Conservation (phyloP, 441 rosid genomes). For the Eutrema salsugineum region DNA sequence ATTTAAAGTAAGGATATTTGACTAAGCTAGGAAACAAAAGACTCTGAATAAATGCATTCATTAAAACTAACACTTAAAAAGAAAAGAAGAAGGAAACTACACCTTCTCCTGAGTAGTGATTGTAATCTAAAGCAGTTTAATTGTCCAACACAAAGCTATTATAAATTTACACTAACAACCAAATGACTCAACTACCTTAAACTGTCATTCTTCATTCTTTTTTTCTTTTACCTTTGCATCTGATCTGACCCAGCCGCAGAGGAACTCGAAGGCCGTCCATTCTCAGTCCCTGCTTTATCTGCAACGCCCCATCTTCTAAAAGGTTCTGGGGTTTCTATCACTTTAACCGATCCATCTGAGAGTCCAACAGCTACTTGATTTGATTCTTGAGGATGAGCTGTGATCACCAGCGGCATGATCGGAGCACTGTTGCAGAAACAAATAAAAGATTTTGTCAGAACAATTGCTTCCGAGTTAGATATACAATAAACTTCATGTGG, state of each 20-base stretch:
- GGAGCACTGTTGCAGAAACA: slow-evolving; percentile 34
- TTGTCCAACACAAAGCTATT: slow-evolving; percentile 18
- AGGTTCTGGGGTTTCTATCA: slow-evolving; percentile 53
- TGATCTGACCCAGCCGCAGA: slow-evolving; percentile 34
- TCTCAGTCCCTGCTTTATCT: slow-evolving; percentile 30
- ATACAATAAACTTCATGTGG: neutral
- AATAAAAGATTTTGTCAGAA: neutral
- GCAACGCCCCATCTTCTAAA: slow-evolving; percentile 38
- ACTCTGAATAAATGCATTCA: slow-evolving; percentile 5
- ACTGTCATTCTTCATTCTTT: neutral
- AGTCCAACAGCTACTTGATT: slow-evolving; percentile 58
- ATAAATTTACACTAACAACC: slow-evolving; percentile 19
- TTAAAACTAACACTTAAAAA: neutral
- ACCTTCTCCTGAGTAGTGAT: neutral
- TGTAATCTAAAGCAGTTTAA: neutral
- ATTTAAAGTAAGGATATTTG: neutral
- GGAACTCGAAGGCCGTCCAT: slow-evolving; percentile 32
- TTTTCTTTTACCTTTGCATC: slow-evolving; percentile 24
- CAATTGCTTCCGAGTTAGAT: neutral
- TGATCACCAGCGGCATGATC: slow-evolving; percentile 47
- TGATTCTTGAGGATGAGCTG: slow-evolving; percentile 66
- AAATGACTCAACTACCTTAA: slow-evolving; percentile 6
- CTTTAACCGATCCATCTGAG: slow-evolving; percentile 57
- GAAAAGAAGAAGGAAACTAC: neutral
- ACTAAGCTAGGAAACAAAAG: neutral